These are phyloP conservation scores for Ramaria rubella DNA, from an alignment of 768 basidiomycete genomes.

Conservation along the genomic window DNA sequence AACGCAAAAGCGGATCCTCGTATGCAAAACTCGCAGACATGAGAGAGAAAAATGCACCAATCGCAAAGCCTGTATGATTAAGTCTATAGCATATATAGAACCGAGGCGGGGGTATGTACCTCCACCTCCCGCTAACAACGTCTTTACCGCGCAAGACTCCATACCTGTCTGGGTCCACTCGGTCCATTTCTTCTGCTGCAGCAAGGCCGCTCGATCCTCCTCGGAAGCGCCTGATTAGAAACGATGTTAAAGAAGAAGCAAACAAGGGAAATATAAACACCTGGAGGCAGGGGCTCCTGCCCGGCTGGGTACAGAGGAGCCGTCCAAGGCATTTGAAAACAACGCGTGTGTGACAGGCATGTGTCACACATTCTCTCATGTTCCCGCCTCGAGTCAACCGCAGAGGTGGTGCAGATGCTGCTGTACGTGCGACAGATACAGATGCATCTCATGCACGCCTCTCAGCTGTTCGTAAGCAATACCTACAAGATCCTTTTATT, in stretches of 20 bases:
- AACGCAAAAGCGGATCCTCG: constrained; percentile 82
- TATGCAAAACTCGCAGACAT: constrained; percentile 95
- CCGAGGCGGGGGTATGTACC: constrained; percentile 44
- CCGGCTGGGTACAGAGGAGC: constrained; percentile 80
- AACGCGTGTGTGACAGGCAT: constrained; percentile 1
- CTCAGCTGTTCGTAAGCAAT: constrained; percentile 79
- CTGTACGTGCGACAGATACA: constrained; percentile 71
- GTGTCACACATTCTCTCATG: constrained; percentile 1
- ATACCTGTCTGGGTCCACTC: constrained; percentile 60
- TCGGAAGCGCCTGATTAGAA: constrained; percentile 40
- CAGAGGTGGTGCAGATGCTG: constrained; percentile 39
- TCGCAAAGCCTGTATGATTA: constrained; percentile 62
- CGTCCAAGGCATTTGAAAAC: constrained; percentile 23
- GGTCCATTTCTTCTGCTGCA: constrained; percentile 75
- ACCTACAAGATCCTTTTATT: constrained; percentile 73
- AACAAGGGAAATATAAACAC: constrained; percentile 23
- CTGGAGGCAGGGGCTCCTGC: constrained; percentile 82
- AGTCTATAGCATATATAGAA: neutral
- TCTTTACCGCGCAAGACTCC: constrained; percentile 86
- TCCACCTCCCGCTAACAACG: constrained; percentile 69
- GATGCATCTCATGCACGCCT: constrained; percentile 80
- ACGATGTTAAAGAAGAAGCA: neutral
- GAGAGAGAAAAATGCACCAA: constrained; percentile 92
- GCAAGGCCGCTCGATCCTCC: constrained; percentile 62
- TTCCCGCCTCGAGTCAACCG: neutral